Percentiles rank a stretch among this genome's conserved stretches.
Conservation (phyloP, 805 yeast genomes). For the Starmerella floris region DNA sequence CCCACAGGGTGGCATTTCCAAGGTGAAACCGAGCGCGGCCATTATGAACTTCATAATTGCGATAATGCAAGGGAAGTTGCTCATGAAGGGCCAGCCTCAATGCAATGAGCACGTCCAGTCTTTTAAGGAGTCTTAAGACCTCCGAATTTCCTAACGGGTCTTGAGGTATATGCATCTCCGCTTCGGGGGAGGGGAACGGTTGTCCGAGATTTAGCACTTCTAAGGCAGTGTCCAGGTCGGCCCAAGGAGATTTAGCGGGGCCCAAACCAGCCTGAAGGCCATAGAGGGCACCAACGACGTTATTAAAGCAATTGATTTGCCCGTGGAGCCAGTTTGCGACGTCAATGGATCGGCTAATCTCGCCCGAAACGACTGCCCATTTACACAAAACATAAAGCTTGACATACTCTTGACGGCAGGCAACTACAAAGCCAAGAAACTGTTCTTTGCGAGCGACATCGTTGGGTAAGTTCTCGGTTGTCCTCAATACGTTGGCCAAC, state of each 20-base stretch:
- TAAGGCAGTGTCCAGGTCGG: conserved; percentile 75
- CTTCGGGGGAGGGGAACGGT: conserved; percentile 50
- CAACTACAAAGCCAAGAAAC: conserved; percentile 55
- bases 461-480: conserved; percentile 41
- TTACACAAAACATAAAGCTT: conserved; percentile 74
- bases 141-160: conserved; percentile 40
- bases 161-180: conserved; percentile 32
- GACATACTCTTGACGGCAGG: conserved; percentile 68
- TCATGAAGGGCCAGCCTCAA: conserved; percentile 56
- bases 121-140: conserved; percentile 47
- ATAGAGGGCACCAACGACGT: conserved; percentile 51
- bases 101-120: conserved; percentile 59
- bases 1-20: conserved; percentile 45
- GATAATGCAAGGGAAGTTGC: conserved; percentile 48
- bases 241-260: conserved; percentile 84
- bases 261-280: conserved; percentile 56
- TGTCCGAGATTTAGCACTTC: conserved; percentile 70
- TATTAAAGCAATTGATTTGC: conserved; percentile 57
- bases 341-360: conserved; percentile 66
- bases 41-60: conserved; percentile 50
- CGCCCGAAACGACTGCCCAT: conserved; percentile 69
- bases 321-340: conserved; percentile 75
- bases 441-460: conserved; percentile 55
- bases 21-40: conserved; percentile 63
- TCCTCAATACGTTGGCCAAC: conserved; percentile 46